Percentiles rank a stretch among this genome's conserved stretches.
Evolutionary conservation across 2,329 filamentous ascomycete species (phyloP).

Genomic region (Botrytis cinerea): DNA sequence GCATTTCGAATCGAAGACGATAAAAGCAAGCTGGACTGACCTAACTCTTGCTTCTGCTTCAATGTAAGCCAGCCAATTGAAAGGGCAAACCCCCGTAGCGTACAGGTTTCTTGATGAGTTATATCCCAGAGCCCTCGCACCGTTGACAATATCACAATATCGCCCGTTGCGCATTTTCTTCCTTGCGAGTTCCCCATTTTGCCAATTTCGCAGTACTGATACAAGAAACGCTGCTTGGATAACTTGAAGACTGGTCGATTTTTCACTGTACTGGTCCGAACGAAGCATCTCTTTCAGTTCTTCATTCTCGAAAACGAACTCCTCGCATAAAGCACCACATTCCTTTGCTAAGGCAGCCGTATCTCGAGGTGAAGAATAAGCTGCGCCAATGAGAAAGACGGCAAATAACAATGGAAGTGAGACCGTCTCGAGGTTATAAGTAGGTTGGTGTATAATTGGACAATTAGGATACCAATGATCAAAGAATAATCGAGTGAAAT

Average conservation of each 20-base stretch:
- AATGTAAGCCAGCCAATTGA: not conserved
- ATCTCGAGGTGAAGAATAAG: slow-evolving; percentile 23
- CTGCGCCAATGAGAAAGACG: slow-evolving; percentile 25
- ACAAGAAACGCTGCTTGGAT: slow-evolving; percentile 22
- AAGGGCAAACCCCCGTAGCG: slow-evolving; percentile 1
- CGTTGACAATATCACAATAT: slow-evolving; percentile 10
- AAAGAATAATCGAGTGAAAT: slow-evolving; percentile 42
- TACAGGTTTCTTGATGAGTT: slow-evolving; percentile 6
- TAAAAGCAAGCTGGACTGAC: not conserved
- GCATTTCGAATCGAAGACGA: not conserved
- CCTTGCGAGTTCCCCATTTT: not conserved
- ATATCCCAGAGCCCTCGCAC: not conserved
- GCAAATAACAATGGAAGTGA: slow-evolving; percentile 24
- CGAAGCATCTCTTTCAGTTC: slow-evolving; percentile 10
- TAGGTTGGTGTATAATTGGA: slow-evolving; percentile 24
- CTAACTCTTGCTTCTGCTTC: slow-evolving; percentile 14
- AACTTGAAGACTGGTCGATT: not conserved
- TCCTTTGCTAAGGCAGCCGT: slow-evolving; percentile 17
- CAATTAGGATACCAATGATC: slow-evolving; percentile 23
- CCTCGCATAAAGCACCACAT: slow-evolving; percentile 23
- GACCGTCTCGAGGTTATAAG: slow-evolving; percentile 24
- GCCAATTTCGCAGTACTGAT: slow-evolving; percentile 18
- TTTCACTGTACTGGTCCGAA: not conserved
- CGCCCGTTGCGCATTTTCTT: slow-evolving; percentile 13
- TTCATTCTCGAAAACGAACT: slow-evolving; percentile 17